Conservation (phyloP, 176 grass and related monocot species). For the Carex pumila region DNA sequence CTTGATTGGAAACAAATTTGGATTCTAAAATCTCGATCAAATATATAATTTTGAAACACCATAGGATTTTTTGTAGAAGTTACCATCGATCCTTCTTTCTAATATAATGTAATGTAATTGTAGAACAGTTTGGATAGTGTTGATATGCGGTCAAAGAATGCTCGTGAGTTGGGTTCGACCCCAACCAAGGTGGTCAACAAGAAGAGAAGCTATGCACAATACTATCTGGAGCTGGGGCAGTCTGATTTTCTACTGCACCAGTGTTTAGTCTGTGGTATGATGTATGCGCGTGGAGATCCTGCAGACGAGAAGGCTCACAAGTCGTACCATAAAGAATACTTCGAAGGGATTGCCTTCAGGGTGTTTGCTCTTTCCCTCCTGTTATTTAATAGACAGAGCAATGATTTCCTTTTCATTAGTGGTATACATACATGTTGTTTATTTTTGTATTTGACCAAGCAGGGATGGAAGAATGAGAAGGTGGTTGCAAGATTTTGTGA, state of each 20-base stretch:
- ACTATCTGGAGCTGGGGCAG: constrained; percentile 91
- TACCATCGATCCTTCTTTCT: neutral
- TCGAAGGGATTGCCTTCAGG: constrained; percentile 67
- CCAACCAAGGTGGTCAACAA: constrained; percentile 36
- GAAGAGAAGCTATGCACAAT: constrained; percentile 81
- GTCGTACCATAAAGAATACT: constrained; percentile 62
- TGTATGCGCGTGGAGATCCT: constrained; percentile 65
- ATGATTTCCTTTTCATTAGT: neutral
- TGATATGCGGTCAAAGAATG: neutral
- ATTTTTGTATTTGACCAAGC: neutral
- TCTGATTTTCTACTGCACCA: constrained; percentile 63
- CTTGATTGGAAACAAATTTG: neutral
- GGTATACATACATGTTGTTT: neutral
- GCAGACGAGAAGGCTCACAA: constrained; percentile 78
- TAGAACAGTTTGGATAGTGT: neutral
- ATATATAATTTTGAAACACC: neutral
- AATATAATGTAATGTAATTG: neutral
- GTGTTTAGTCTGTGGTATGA: constrained; percentile 77
- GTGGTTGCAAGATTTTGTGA: constrained; percentile 35
- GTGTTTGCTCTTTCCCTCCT: constrained; percentile 20
- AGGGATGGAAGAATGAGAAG: constrained; percentile 73
- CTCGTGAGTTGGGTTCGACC: neutral
- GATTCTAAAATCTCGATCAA: neutral
- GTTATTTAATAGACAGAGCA: neutral
- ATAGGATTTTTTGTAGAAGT: neutral